Evolutionary conservation across 352 stramenopile species (phyloP).

Genomic region (Blastocystis sp.): DNA sequence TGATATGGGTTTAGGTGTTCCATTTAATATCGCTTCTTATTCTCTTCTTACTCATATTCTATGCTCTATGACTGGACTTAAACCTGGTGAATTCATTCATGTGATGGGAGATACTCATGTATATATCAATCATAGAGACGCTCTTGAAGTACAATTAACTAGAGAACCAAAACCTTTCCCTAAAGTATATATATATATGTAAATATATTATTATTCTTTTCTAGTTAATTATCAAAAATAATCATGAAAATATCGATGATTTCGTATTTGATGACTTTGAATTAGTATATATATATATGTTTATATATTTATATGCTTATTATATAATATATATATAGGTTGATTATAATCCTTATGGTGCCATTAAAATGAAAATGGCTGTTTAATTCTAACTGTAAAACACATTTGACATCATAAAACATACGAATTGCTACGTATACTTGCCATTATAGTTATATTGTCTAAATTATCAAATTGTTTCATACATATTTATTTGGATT

Average conservation of each 20-base stretch:
- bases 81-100: conserved; percentile 88
- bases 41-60: conserved; percentile 82
- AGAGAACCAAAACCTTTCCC: conserved; percentile 76
- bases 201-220: no score
- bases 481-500: no score
- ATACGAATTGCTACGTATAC: no score
- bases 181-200: no score
- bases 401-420: no score
- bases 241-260: conserved; percentile 68
- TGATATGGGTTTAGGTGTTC: conserved; percentile 95
- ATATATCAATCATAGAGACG: conserved; percentile 94
- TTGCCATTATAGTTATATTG: no score
- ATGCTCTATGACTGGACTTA: conserved; percentile 71
- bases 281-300: conserved; percentile 43
- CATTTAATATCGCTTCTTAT: conserved; percentile 99
- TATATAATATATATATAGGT: conserved; percentile 42
- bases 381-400: no score
- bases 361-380: conserved; percentile 98
- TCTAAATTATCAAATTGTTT: no score
- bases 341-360: conserved; percentile 77
- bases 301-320: no score
- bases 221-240: conserved; percentile 49
- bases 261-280: conserved; percentile 87
- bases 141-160: conserved; percentile 75
- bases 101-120: conserved; percentile 95